Base-by-base conservation (phyloP, 129 eudicot species). In the Mikania micrantha region DNA sequence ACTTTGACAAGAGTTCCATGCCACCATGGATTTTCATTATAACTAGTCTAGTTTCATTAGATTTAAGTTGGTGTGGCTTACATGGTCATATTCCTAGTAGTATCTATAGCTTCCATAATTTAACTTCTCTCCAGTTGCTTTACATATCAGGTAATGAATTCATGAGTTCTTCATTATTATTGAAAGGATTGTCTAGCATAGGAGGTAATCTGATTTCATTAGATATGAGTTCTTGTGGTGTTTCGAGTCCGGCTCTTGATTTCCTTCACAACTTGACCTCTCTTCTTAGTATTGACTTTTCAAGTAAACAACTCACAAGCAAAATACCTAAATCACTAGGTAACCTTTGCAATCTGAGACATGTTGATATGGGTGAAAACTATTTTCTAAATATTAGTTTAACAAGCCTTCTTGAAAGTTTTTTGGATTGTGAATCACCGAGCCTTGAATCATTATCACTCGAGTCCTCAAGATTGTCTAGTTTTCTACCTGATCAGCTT, bases 261-360 rank as follows among this genome's bases (percentile, higher is more conserved):
- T 24, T 58, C 38, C 57, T 65, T 53, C 70, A 5, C 58, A 65
- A 65, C 57, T 65, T 65, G 70, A 65, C 70, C 70, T 65, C 57
- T 65, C 70, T 44, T 65, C 57, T 27, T 44, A 65, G 28, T 10
- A 57, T 64, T 24, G 49, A 41, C 54, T 38, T 64, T 3, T 28
- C 9, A 1, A 3, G 4, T 44, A 65, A 65, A 42, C 58, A 65
- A 29, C 70, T 65, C 17, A 44, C 70, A 42, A 16, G 28, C 27
- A n/a, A 7, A 25, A 44, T 44, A 28, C 40, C 70, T n/a, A 65
- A 27, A n/a, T 65, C 57, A 27, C 9, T 44, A 5, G 53, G 70
- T 16, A 44, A 65, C 70, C 7, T 27, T 44, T 65, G 57, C 50
- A 29, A 65, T 15, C 1, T 65, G 57, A 44, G 1, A 32, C 65